Base-by-base conservation (phyloP, 306 rosid species). In the Vigna trinervia region DNA sequence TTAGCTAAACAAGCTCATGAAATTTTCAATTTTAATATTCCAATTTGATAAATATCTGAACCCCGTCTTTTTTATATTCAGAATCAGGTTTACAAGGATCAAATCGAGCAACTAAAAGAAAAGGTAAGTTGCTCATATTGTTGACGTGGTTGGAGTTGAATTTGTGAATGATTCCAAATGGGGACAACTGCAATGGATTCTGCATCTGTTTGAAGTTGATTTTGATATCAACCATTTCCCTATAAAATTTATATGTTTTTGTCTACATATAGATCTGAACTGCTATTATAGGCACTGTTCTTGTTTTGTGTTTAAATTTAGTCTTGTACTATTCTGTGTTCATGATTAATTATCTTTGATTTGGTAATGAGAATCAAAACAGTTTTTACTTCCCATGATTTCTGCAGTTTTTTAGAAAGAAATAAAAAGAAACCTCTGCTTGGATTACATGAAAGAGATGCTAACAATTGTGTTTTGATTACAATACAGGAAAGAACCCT, bases 51-150 rank as follows among this genome's bases (percentile, higher is more conserved):
- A 8, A 51, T 68, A 72, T 54, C 41, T 69, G 41, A 69, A n/a
- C 41, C 39, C 54, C 30, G 60, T 4, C 26, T 62, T 48, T 26
- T 62, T 11, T 65, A 9, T 69, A 41, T 80, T 75, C 97, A 94
- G 98, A 82, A 50, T 58, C 93, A 92, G 76, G 92, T 88, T 80
- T 92, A 75, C 85, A 85, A 81, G 69, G 90, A 92, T 60, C 94
- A 87, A 81, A 84, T 94, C 57, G 85, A 84, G 47, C 81, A 82
- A 45, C 84, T 94, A 17, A 84, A 69, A 76, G 89, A 86, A 45
- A 92, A 92, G 96, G 97, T 94, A 87, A 81, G 82, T 3, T 66
- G 54, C 60, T 11, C 34, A 63, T 7, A 28, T 60, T 60, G 36
- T 48, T 70, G 39, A 19, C 26, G 43, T 43, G 28, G 51, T 72